Percentiles rank a stretch among this genome's conserved stretches.
Evolutionary conservation across 164 flowering plant species (phyloP).

Genomic region (Kingdonia uniflora): DNA sequence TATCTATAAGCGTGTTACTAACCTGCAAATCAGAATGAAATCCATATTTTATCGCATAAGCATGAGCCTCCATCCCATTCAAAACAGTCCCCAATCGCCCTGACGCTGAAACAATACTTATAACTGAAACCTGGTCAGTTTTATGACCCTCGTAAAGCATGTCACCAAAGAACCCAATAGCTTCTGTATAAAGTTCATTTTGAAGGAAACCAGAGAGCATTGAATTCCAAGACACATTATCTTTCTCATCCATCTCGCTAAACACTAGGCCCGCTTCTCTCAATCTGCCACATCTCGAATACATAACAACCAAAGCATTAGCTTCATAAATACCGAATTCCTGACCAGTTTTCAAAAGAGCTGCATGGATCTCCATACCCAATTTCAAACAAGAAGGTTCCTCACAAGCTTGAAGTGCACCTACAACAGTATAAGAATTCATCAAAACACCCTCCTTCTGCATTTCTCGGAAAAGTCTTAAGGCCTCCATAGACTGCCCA

Average conservation of each 20-base stretch:
- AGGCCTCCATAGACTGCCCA: slow-evolving; percentile 43
- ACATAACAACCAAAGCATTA: slow-evolving; percentile 77
- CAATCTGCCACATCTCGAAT: slow-evolving; percentile 43
- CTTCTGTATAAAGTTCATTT: slow-evolving; percentile 43
- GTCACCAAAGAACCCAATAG: no score
- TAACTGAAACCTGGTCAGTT: slow-evolving; percentile 51
- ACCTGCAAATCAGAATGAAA: slow-evolving; percentile 46
- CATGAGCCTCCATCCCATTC: slow-evolving; percentile 71
- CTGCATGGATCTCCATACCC: slow-evolving; percentile 74
- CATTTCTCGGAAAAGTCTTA: slow-evolving; percentile 50
- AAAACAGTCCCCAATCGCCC: slow-evolving; percentile 43
- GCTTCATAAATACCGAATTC: slow-evolving; percentile 39
- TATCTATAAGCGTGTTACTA: slow-evolving; percentile 66
- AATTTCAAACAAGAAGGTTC: slow-evolving; percentile 19
- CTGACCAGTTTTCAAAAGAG: slow-evolving; percentile 35
- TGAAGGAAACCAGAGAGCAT: slow-evolving; percentile 67
- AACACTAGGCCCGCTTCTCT: slow-evolving; percentile 39
- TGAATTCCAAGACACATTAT: slow-evolving; percentile 73
- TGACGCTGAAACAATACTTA: slow-evolving; percentile 42
- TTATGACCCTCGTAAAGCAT: slow-evolving; percentile 14
- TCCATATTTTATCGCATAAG: slow-evolving; percentile 51
- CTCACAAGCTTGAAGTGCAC: slow-evolving; percentile 66
- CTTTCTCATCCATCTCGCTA: slow-evolving; percentile 32
- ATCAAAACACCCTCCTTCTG: slow-evolving; percentile 23
- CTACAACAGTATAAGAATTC: slow-evolving; percentile 55